Evolutionary conservation across 306 rosid species (phyloP), one percentile per base, ranked within the genome.

Genomic region (Trifolium dubium): DNA sequence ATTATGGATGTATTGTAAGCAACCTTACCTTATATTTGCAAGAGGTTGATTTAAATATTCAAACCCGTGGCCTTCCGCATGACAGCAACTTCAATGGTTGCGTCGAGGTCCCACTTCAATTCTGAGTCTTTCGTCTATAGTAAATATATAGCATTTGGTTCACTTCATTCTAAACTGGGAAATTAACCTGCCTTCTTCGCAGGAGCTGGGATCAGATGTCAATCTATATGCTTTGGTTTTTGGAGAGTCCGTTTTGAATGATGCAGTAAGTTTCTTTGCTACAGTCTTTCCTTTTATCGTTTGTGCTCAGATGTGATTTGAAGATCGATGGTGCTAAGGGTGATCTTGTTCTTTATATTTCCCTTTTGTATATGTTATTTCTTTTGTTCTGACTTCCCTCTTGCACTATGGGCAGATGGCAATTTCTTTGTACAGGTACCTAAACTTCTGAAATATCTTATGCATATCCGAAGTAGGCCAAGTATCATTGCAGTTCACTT

Each of bases 171-270:
- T 49, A 37, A 68, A 69, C 53, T 55, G 19, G 13, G 62, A 35
- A 19, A 64, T 77, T 68, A 19, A 29, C 72, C 35, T 64, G 60
- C 64, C 11, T 78, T 40, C 53, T 84, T 74, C 86, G 71, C 75
- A 92, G 99, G 98, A 94, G 87, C 96, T 94, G 76, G 98, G 99
- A 82, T 83, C 96, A 8, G 97, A 92, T 80, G 85, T 64, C 80
- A 94, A 94, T 82, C 86, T 94, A 65, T 94, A 94, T 88, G 99
- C 99, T 53, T 84, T 94, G 85, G 99, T 94, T 76, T 94, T 94
- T 81, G 97, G 99, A 79, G 99, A 94, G 81, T 94, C 99, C 50
- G 99, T 94, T 77, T 74, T 94, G 89, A 94, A 94, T 83, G 97
- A 94, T 79, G 97, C 98, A 2, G 99, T 89, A 84, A 83, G 96